Base-by-base conservation (phyloP, 495 filamentous ascomycete species). In the Cryomyces antarcticus region DNA sequence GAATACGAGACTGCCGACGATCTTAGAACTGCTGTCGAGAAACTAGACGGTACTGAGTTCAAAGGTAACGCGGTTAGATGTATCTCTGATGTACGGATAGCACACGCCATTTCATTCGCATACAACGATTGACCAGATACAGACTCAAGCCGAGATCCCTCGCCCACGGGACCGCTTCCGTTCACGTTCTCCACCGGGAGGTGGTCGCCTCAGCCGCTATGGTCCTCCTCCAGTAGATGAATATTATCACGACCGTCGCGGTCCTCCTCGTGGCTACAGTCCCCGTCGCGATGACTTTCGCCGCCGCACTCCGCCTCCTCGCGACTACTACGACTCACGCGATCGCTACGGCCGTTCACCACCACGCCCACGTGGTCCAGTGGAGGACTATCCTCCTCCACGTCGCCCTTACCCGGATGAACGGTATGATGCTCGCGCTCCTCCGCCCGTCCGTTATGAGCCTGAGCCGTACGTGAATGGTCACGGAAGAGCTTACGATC, bases 1-100 rank as follows among this genome's bases (percentile, higher is more conserved):
- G 89, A 97, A 59, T 97, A 93, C 53, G 92, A 97, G 63, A 93
- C 83, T 40, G 77, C 78, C 30, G 75, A 72, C 43, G 89, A 97
- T 58, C 67, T 97, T 44, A 85, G 82, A 58, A 74, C 77, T 35
- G 89, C 92, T 33, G 80, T 95, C 44, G 78, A 93, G 55, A 94
- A 93, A 60, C 77, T 97, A 37, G 88, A 97, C 54, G 72, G 72
- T 49, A 76, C 75, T 52, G 84, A 92, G 48, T 95, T 96, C 64
- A 93, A 95, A 64, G 84, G 82, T 47, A 68, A 71, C 40, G 69
- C 72, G 49, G 86, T 97, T 42, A 75, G 65, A 41, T 97, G 89
- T 57, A 63, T 80, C 49, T 73, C 83, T 45, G 86, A 93, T 65
- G 87, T 94, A 77, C 61, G 77, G 59, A 24, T 24, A 24, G 17